Evolutionary conservation across 2,329 filamentous ascomycete genomes (phyloP).

Genomic region (Alternaria metachromatica): DNA sequence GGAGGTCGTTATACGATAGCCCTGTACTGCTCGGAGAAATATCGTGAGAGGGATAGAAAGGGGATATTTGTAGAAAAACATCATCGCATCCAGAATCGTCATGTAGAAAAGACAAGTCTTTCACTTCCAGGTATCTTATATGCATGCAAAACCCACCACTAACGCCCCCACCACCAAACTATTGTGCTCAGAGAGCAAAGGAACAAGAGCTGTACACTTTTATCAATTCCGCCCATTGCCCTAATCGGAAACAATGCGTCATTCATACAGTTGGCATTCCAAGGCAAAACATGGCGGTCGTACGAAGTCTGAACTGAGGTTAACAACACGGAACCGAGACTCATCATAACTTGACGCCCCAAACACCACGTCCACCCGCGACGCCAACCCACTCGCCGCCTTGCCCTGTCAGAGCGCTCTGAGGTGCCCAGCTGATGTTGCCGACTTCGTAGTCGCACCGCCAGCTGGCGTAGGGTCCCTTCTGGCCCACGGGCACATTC

Average conservation of each 20-base stretch:
- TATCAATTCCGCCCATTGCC: background rate
- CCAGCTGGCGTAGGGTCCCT: constrained; percentile 79
- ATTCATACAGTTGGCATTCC: background rate
- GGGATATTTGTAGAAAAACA: too few species aligned
- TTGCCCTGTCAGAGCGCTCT: constrained; percentile 69
- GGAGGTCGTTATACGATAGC: constrained; percentile 42
- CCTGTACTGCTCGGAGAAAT: too few species aligned
- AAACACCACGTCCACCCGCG: constrained; percentile 79
- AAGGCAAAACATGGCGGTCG: background rate
- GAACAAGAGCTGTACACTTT: background rate
- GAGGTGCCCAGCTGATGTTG: constrained; percentile 85
- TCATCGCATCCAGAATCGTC: background rate
- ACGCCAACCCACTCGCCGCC: constrained; percentile 85
- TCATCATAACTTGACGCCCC: constrained; percentile 69
- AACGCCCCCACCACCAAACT: background rate
- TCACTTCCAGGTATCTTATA: constrained; percentile 4
- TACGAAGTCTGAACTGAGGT: background rate
- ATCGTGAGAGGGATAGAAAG: too few species aligned
- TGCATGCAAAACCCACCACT: background rate
- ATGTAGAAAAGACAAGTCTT: background rate
- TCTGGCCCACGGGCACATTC: constrained; percentile 54
- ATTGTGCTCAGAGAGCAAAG: background rate
- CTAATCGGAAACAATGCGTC: background rate
- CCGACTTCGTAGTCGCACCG: constrained; percentile 86
- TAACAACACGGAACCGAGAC: background rate